Percentiles rank a stretch among this genome's conserved stretches.
Evolutionary conservation across 208 protist genomes (phyloP).

Genomic region (Crithidia thermophila): DNA sequence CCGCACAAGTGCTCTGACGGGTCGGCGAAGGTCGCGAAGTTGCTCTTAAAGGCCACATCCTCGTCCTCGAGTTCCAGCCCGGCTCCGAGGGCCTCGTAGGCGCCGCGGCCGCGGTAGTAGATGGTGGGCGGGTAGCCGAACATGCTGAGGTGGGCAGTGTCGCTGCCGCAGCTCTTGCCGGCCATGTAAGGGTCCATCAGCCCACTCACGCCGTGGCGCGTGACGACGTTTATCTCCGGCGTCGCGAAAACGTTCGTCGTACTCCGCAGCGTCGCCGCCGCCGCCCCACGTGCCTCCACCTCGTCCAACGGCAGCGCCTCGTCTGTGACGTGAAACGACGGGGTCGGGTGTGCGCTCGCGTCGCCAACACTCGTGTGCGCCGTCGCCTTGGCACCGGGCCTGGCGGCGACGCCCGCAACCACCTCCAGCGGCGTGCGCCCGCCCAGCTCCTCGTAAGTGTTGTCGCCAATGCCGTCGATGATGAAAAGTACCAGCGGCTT

Average conservation of each 20-base stretch:
- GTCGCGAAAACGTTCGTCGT: constrained; percentile 17
- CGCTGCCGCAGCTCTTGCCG: constrained; percentile 69
- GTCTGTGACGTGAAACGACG: constrained; percentile 7
- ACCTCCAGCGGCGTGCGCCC: constrained; percentile 72
- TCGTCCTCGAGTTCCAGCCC: constrained; percentile 57
- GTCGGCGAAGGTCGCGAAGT: constrained; percentile 62
- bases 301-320: constrained; percentile 4
- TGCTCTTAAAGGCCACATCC: constrained; percentile 80
- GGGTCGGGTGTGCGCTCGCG: not conserved
- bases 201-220: constrained; percentile 54
- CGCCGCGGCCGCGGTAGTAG: constrained; percentile 76
- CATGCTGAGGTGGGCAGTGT: constrained; percentile 76
- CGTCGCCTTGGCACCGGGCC: not conserved
- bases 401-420: constrained; percentile 50
- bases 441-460: constrained; percentile 57
- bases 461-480: constrained; percentile 78
- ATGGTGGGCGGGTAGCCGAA: constrained; percentile 63
- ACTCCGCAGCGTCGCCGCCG: constrained; percentile 8
- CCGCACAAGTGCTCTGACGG: constrained; percentile 25
- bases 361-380: not conserved
- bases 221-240: constrained; percentile 58
- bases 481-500: constrained; percentile 72
- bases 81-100: constrained; percentile 68
- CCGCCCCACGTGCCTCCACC: not conserved
- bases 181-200: constrained; percentile 75